phyloP scores from a whole-genome alignment of 202 grass and related monocot genomes.

The Alloteropsis angusta region DNA sequence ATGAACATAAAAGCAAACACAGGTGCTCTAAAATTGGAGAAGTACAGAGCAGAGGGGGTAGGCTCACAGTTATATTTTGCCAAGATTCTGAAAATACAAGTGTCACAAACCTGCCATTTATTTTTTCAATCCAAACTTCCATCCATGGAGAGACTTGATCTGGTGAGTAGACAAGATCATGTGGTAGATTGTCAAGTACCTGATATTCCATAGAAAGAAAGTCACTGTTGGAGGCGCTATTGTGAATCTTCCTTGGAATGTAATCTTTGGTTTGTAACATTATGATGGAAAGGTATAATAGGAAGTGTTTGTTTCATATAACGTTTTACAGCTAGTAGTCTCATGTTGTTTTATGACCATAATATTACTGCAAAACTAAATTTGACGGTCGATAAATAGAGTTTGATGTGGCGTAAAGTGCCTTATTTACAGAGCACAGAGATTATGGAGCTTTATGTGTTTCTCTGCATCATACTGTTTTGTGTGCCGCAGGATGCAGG shows the following conservation, averaged over 20 bases:
- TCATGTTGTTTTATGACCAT: neutral
- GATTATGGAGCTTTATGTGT: neutral
- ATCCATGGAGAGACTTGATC: constrained; percentile 85
- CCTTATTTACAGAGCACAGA: neutral
- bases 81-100: constrained; percentile 9
- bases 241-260: neutral
- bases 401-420: neutral
- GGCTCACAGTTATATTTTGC: neutral
- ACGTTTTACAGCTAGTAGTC: neutral
- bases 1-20: constrained; percentile 11
- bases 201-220: constrained; percentile 38
- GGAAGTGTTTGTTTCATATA: neutral
- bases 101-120: constrained; percentile 53
- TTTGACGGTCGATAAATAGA: neutral
- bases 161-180: constrained; percentile 92
- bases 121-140: constrained; percentile 94
- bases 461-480: neutral
- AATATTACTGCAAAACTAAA: neutral
- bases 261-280: neutral
- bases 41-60: neutral
- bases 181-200: constrained; percentile 99
- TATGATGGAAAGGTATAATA: neutral
- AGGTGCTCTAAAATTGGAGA: neutral
- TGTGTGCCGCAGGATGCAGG: neutral
- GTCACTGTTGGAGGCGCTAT: neutral